Conservation (phyloP, 2,329 filamentous ascomycete species). For the Sporothrix brasiliensis region DNA sequence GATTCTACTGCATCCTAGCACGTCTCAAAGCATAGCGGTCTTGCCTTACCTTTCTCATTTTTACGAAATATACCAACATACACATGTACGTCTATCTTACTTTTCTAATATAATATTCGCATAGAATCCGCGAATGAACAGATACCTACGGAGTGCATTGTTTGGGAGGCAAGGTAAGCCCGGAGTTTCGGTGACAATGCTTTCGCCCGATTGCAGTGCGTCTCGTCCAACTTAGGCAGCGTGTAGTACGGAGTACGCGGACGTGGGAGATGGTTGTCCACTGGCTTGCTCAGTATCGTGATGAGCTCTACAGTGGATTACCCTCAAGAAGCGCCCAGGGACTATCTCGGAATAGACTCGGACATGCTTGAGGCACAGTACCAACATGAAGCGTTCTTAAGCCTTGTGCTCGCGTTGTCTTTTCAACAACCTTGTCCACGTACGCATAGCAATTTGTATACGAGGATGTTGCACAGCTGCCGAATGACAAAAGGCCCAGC, state of each 20-base stretch:
- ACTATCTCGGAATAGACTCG: neutral
- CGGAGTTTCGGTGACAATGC: neutral
- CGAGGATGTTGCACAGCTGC: neutral
- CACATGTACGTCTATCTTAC: slow-evolving; percentile 13
- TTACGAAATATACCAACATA: neutral
- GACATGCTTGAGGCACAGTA: neutral
- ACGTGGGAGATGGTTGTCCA: neutral
- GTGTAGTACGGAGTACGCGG: neutral
- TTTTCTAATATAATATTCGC: slow-evolving; percentile 12
- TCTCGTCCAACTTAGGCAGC: neutral
- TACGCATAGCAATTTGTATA: too few species aligned
- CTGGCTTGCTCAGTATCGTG: slow-evolving; percentile 1
- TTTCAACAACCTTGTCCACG: neutral
- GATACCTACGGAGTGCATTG: slow-evolving; percentile 1
- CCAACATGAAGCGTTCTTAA: neutral
- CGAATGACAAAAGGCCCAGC: neutral
- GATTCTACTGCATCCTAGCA: neutral
- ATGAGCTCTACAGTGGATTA: neutral
- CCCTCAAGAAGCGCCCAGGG: neutral
- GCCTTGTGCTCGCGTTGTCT: neutral
- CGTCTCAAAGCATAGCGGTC: slow-evolving; percentile 7
- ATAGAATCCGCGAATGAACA: neutral
- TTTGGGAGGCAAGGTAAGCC: neutral
- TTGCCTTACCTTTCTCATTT: neutral
- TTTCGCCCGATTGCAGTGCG: neutral